phyloP scores from a whole-genome alignment of 2,329 filamentous ascomycete genomes.

The Pestalotiopsis sp. region DNA sequence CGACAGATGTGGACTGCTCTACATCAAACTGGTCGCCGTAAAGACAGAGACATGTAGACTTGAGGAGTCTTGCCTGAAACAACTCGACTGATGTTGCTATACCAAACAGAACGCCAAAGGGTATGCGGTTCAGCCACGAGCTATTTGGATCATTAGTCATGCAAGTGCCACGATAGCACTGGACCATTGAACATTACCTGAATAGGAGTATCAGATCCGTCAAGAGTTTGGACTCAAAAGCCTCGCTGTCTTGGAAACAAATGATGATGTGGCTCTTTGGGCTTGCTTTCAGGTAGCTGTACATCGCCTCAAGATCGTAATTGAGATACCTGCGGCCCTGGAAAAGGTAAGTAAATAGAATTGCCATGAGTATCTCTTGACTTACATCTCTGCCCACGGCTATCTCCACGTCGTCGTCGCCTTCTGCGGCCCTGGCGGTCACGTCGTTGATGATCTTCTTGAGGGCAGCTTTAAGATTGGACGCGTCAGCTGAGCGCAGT shows the following conservation, averaged over 20 bases:
- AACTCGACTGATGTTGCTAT: conserved; percentile 82
- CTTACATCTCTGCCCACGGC: conserved; percentile 48
- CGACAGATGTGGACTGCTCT: conserved; percentile 69
- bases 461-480: conserved; percentile 72
- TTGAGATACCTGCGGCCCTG: conserved; percentile 70
- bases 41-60: conserved; percentile 67
- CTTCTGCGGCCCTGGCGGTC: conserved; percentile 48
- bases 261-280: conserved; percentile 65
- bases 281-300: conserved; percentile 59
- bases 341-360: conserved; percentile 20
- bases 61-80: conserved; percentile 74
- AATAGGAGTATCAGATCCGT: conserved; percentile 72
- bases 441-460: conserved; percentile 74
- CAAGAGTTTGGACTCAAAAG: conserved; percentile 74
- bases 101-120: conserved; percentile 77
- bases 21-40: conserved; percentile 77
- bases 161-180: background rate
- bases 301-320: conserved; percentile 76
- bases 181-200: conserved; percentile 49
- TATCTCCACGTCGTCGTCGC: conserved; percentile 58
- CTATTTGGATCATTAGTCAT: conserved; percentile 17
- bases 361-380: background rate
- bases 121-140: conserved; percentile 75
- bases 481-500: conserved; percentile 71
- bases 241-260: conserved; percentile 80